Evolutionary conservation across 2,329 filamentous ascomycete species (phyloP).

Genomic region (Trichoderma atroviride): DNA sequence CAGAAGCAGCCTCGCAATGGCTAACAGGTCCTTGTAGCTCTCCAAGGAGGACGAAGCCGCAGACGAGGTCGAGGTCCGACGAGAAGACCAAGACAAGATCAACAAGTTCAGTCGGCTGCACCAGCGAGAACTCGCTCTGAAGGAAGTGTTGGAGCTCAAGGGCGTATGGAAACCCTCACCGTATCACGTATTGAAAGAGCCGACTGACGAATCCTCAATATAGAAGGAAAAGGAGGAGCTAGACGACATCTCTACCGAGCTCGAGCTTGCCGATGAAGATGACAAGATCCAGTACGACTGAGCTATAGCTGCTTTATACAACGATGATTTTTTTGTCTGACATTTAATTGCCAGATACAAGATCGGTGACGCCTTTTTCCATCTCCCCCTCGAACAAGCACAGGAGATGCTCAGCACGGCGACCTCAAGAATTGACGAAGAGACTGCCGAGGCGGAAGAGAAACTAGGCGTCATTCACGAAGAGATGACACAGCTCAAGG

Average conservation of each 20-base stretch:
- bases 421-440: slow-evolving; percentile 72
- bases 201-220: slow-evolving; percentile 30
- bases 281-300: slow-evolving; percentile 80
- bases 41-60: slow-evolving; percentile 89
- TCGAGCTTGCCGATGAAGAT: slow-evolving; percentile 95
- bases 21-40: slow-evolving; percentile 60
- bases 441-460: slow-evolving; percentile 76
- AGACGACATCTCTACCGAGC: slow-evolving; percentile 85
- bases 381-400: slow-evolving; percentile 79
- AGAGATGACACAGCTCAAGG: slow-evolving; percentile 88
- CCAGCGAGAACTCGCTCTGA: slow-evolving; percentile 75
- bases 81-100: slow-evolving; percentile 98
- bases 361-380: slow-evolving; percentile 94
- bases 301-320: too few species aligned
- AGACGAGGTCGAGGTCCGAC: slow-evolving; percentile 86
- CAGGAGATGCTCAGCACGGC: slow-evolving; percentile 79
- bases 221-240: slow-evolving; percentile 99
- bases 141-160: slow-evolving; percentile 80
- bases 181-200: slow-evolving; percentile 17
- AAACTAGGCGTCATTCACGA: slow-evolving; percentile 74
- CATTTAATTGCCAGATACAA: slow-evolving; percentile 69
- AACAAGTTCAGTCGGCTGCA: slow-evolving; percentile 96
- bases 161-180: slow-evolving; percentile 56
- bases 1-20: not conserved
- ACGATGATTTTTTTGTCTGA: not conserved